These are phyloP conservation scores for Larix kaempferi DNA, from an alignment of 75 land plant species.

Conservation along the genomic window DNA sequence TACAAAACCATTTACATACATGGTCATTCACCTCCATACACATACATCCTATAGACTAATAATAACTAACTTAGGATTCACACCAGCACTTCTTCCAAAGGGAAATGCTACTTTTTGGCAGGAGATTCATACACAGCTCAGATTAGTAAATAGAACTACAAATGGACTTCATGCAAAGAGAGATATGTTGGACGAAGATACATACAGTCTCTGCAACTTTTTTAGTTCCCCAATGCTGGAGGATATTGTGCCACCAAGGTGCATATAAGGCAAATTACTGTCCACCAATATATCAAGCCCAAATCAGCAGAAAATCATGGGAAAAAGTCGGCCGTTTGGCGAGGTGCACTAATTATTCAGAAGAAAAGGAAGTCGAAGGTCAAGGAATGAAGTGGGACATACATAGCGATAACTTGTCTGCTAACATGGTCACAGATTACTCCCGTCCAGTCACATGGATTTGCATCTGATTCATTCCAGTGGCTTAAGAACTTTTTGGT, in stretches of 20 bases:
- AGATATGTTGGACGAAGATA: not conserved
- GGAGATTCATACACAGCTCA: too few species aligned
- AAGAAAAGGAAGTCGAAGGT: not conserved
- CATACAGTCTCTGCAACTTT: conserved; percentile 73
- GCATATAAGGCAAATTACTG: conserved; percentile 83
- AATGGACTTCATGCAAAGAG: not conserved
- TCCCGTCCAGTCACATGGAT: conserved; percentile 69
- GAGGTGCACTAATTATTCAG: not conserved
- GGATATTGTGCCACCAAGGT: conserved; percentile 67
- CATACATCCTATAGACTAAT: too few species aligned
- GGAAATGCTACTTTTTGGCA: too few species aligned
- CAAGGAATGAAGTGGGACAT: conserved; percentile 1
- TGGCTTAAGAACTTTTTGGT: conserved; percentile 28
- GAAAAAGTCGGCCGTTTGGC: not conserved
- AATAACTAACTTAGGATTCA: too few species aligned
- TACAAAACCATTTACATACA: not conserved
- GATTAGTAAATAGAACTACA: too few species aligned
- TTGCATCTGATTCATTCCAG: conserved; percentile 46
- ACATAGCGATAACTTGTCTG: conserved; percentile 55
- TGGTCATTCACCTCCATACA: not conserved
- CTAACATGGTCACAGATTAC: conserved; percentile 43
- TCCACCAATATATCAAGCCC: not conserved
- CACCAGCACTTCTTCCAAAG: too few species aligned
- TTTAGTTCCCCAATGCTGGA: conserved; percentile 72
- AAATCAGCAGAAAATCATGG: not conserved